A percentile compares a stretch with the other conserved stretches of the same genome.
phyloP scores from a whole-genome alignment of 306 rosid species.

The Cucurbita pepo region DNA sequence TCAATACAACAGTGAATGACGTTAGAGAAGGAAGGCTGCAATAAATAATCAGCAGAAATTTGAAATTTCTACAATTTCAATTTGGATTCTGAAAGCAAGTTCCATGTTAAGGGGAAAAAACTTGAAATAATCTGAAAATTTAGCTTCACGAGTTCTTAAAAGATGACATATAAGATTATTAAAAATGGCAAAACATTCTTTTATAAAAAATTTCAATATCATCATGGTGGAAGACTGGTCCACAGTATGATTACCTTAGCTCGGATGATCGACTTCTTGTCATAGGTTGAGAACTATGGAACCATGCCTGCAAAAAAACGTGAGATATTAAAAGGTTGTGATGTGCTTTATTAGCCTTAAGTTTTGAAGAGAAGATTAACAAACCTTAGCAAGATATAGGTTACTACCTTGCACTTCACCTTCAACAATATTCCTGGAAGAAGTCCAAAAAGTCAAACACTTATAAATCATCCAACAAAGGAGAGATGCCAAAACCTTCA shows the following conservation, averaged over 20 bases:
- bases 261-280: constrained; percentile 97
- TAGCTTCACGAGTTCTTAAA: neutral
- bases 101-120: neutral
- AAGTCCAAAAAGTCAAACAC: constrained; percentile 11
- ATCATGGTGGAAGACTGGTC: constrained; percentile 7
- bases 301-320: constrained; percentile 69
- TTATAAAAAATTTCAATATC: constrained; percentile 3
- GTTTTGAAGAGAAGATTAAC: constrained; percentile 9
- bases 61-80: neutral
- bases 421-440: constrained; percentile 52
- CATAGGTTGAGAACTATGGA: constrained; percentile 73
- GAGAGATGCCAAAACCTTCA: neutral
- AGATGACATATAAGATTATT: neutral
- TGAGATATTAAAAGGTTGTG: constrained; percentile 12
- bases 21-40: too few relatives aligned
- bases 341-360: constrained; percentile 11
- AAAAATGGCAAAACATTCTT: neutral
- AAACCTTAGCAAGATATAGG: constrained; percentile 70
- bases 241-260: constrained; percentile 39
- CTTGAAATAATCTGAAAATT: neutral
- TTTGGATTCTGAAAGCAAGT: neutral
- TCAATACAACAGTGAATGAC: too few relatives aligned
- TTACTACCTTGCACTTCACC: constrained; percentile 52
- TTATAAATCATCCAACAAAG: neutral
- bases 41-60: too few relatives aligned